Base-by-base conservation (phyloP, 169 alveolate species). In the Plasmodium cynomolgi region DNA sequence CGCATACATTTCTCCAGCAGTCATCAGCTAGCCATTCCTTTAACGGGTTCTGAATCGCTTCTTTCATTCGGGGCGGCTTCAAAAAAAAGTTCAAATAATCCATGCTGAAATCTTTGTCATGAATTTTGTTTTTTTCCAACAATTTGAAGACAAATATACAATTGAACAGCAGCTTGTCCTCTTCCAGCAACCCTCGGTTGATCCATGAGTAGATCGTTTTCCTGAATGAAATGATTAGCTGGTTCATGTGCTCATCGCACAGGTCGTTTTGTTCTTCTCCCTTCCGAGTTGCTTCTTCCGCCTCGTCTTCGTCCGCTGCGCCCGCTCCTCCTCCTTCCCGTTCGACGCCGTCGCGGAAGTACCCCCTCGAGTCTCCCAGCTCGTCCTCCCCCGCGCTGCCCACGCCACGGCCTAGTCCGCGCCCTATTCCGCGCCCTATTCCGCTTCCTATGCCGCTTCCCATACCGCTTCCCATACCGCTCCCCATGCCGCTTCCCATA, bases 161-260 rank as follows among this genome's bases (percentile, higher is more conserved):
- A 86, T 98, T 93, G 97, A 99, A 98, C 91, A 98, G 97, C 92
- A 98, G 98, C 95, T 99, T 99, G 96, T 99, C 99, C 85, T 97
- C 96, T 96, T 99, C 99, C 83, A 99, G 98, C 84, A 99, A 96
- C 71, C 99, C 99, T 74, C 99, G 97, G 56, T 98, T 96, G 39
- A 99, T 98, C 99, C 99, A 99, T 50, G 98, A 96, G 96, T 97
- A 98, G 90, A 98, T 97, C 4, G 99, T 97, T 94, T 96, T 97
- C 92, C 99, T 98, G 73, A 99, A 98, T 81, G 98, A 96, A 50
- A 97, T 96, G 83, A 98, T 97, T 56, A 99, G 95, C 37, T 82
- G 54, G 44, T 62, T 71, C 68, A 91, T 91, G 77, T 91, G 95
- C 44, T 81, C 92, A 73, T 91, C 88, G 50, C 73, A 71, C 26